Conservation (phyloP, 306 rosid species). For the Castanea mollissima region DNA sequence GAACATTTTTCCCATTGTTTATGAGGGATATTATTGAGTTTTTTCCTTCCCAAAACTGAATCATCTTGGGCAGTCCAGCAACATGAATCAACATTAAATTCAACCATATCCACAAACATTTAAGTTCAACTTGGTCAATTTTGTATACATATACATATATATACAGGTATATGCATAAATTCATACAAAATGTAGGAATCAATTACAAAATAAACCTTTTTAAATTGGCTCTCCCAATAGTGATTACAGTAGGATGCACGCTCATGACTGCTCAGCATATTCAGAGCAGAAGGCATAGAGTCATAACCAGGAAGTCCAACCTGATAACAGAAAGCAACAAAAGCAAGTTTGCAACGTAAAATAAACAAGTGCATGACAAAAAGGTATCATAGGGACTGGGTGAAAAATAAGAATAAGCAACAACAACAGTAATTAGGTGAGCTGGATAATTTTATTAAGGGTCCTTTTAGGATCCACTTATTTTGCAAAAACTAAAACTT, state of each 20-base stretch:
- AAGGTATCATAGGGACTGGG: conserved; percentile 5
- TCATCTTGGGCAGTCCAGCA: neutral
- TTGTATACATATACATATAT: neutral
- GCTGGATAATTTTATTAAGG: neutral
- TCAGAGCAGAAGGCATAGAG: conserved; percentile 91
- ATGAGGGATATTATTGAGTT: too few relatives aligned
- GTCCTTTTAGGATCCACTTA: too few relatives aligned
- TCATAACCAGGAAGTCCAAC: conserved; percentile 97
- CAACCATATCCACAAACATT: neutral
- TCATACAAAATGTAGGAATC: neutral
- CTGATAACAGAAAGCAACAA: conserved; percentile 38
- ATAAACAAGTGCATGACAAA: conserved; percentile 1
- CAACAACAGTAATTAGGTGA: neutral
- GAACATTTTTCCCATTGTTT: too few relatives aligned
- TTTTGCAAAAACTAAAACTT: too few relatives aligned
- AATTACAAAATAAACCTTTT: conserved; percentile 56
- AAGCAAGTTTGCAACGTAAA: conserved; percentile 13
- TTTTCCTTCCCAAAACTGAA: neutral
- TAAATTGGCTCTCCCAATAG: conserved; percentile 89
- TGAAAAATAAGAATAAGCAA: conserved; percentile 14
- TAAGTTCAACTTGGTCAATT: neutral
- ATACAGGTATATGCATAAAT: neutral
- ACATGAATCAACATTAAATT: neutral
- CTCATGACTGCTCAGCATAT: conserved; percentile 88
- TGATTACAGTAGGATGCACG: conserved; percentile 99